These are phyloP conservation scores for Candida hungchunana DNA, from an alignment of 805 yeast genomes.

Conservation along the genomic window DNA sequence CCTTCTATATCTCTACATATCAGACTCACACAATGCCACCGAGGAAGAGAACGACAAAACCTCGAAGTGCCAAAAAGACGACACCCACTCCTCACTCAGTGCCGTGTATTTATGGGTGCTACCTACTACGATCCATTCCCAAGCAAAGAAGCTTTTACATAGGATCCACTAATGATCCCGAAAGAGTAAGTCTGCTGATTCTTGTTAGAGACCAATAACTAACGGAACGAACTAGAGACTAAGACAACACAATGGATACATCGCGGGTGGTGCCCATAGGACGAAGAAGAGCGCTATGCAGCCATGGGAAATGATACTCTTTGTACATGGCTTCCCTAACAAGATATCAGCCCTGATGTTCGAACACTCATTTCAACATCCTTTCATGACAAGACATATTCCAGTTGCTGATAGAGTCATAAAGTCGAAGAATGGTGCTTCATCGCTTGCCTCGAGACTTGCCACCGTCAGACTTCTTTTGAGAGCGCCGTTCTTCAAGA, in stretches of 20 bases:
- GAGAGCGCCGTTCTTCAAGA: constrained; percentile 37
- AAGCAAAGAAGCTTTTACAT: constrained; percentile 61
- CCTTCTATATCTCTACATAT: neutral
- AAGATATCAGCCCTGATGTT: constrained; percentile 69
- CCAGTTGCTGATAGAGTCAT: constrained; percentile 34
- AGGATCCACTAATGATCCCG: constrained; percentile 81
- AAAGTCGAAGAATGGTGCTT: constrained; percentile 33
- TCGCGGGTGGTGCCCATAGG: constrained; percentile 65
- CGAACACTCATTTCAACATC: constrained; percentile 84
- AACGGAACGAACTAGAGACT: constrained; percentile 40
- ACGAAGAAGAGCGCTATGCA: constrained; percentile 54
- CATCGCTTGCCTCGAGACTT: constrained; percentile 37
- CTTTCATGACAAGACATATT: constrained; percentile 61
- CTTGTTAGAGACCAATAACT: constrained; percentile 1
- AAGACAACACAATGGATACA: constrained; percentile 75
- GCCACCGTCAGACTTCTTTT: constrained; percentile 45
- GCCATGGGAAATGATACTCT: constrained; percentile 69
- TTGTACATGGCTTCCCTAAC: constrained; percentile 71
- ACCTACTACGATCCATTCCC: constrained; percentile 57
- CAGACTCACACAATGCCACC: neutral
- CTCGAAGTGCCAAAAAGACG: neutral
- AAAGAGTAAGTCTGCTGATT: constrained; percentile 30
- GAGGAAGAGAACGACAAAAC: constrained; percentile 1
- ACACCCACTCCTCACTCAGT: constrained; percentile 12
- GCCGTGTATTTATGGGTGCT: constrained; percentile 62